Evolutionary conservation across 2,329 filamentous ascomycete species (phyloP), one percentile per base, ranked within the genome.

Genomic region (Diaporthe ampelina): DNA sequence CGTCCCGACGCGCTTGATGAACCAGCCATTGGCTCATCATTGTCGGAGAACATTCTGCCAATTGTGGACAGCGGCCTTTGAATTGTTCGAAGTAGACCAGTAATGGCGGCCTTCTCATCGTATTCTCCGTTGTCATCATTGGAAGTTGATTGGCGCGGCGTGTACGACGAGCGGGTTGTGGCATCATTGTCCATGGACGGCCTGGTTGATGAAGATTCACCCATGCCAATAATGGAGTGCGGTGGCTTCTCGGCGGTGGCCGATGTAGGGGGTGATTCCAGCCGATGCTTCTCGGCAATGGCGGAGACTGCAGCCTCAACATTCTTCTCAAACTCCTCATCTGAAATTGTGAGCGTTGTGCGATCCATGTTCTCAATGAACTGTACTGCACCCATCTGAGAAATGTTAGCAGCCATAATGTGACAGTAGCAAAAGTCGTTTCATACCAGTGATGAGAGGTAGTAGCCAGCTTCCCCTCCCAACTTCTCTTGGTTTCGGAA

Each of bases 401-500:
- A 10, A 15, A 6, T 43, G 11, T n/a, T 15, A 35, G 50, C 8
- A 50, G 29, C 13, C 29, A 8, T 24, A 5, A 17, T 17, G 3
- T 54, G 37, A 19, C 17, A 13, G 5, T 32, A 24, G 21, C 5
- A 45, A 6, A 56, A 32, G 9, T 13, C 6, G 2, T 15, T 26
- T 76, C 79, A 80, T 85, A 95, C 94, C 78, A 99, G 85, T 10
- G 97, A 98, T 43, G 96, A 98, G 72, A 99, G 90, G 83, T 99
- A 99, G 84, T 99, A 99, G 17, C 97, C 97, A 19, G 97, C 96
- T 86, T 99, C 97, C n/a, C 97, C 97, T 32, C 94, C 94, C 1
- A 99, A 91, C 82, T 98, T 98, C 70, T 99, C 97, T 83, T 98
- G 97, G 80, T 98, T 98, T 69, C 97, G 92, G 86, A 99, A 99